These are phyloP conservation scores for Uronychia binucleata DNA, from an alignment of 73 alveolate species.

Conservation along the genomic window DNA sequence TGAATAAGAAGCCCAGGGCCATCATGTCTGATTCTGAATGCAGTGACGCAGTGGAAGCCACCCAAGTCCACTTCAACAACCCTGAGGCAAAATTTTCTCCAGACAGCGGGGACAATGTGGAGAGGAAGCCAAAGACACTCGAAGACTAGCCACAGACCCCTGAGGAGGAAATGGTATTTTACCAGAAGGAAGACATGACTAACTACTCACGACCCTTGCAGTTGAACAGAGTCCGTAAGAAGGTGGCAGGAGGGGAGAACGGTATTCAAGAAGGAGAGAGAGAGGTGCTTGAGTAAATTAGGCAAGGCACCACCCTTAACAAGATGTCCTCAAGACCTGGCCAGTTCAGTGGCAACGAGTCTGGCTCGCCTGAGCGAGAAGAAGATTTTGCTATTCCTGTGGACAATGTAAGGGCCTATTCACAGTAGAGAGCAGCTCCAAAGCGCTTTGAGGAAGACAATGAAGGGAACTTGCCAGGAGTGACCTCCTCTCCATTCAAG, in stretches of 20 bases:
- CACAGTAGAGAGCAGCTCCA: not conserved
- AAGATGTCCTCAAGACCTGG: not conserved
- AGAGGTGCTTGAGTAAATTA: not conserved
- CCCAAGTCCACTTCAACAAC: not conserved
- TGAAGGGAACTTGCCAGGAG: not conserved
- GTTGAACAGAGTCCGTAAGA: not conserved
- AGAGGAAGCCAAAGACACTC: not conserved
- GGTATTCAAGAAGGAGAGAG: too few species aligned
- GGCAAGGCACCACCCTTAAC: not conserved
- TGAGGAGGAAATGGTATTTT: not conserved
- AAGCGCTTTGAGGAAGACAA: not conserved
- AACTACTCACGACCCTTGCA: conserved; percentile 26
- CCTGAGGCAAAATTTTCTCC: not conserved
- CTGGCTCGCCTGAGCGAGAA: not conserved
- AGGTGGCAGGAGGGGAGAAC: too few species aligned
- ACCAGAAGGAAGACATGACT: conserved; percentile 20
- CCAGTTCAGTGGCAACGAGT: not conserved
- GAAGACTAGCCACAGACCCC: not conserved
- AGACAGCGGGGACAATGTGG: not conserved
- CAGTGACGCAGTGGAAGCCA: not conserved
- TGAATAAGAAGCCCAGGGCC: not conserved
- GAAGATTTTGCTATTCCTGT: not conserved
- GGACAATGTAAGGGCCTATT: not conserved
- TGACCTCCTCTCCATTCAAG: not conserved
- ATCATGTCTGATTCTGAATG: not conserved